Conservation (phyloP, 2,329 filamentous ascomycete species). For the Coniochaeta sp. region DNA sequence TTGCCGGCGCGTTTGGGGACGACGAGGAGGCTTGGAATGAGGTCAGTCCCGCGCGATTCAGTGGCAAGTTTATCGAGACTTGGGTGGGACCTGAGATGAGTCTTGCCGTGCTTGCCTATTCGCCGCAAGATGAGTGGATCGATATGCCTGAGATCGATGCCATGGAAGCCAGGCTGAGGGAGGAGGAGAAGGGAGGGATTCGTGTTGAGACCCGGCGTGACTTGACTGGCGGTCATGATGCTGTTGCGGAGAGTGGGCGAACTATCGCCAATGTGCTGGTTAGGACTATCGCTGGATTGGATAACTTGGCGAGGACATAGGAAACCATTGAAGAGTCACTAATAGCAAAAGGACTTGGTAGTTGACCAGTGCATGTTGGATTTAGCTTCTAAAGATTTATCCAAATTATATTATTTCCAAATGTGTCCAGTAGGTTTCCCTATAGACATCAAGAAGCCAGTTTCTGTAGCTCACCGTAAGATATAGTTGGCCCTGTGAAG, state of each 20-base stretch:
- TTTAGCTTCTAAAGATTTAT: background rate
- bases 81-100: slow-evolving; percentile 23
- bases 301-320: background rate
- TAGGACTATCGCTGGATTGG: background rate
- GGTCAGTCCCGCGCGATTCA: slow-evolving; percentile 44
- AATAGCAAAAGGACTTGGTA: background rate
- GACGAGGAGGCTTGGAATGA: slow-evolving; percentile 41
- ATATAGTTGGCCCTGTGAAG: background rate
- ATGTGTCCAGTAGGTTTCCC: background rate
- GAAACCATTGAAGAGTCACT: background rate
- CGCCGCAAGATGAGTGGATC: slow-evolving; percentile 40
- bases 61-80: slow-evolving; percentile 29
- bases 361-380: background rate
- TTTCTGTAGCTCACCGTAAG: background rate
- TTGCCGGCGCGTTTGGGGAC: slow-evolving; percentile 52
- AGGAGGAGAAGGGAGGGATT: slow-evolving; percentile 25
- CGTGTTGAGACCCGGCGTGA: slow-evolving; percentile 31
- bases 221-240: slow-evolving; percentile 53
- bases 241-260: slow-evolving; percentile 51
- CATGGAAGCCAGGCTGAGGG: slow-evolving; percentile 41
- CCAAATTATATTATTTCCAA: background rate
- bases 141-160: slow-evolving; percentile 49
- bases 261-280: background rate
- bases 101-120: slow-evolving; percentile 35
- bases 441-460: background rate